Evolutionary conservation across 1,284 basidiomycete species (phyloP).

Genomic region (Phylloporus gajari): DNA sequence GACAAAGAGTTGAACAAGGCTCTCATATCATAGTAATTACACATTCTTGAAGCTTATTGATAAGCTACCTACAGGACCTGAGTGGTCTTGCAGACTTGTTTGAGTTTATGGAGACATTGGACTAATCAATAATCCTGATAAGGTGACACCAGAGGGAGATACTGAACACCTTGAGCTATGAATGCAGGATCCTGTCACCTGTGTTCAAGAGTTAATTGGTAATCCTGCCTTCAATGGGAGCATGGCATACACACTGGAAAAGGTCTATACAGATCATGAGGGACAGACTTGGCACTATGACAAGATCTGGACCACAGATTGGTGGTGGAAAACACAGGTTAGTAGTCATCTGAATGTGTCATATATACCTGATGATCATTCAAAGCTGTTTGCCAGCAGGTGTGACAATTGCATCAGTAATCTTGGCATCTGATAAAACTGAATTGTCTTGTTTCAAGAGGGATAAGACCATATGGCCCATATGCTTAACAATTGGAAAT

Average conservation of each 20-base stretch:
- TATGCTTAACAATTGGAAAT: neutral
- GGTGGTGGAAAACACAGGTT: slow-evolving; percentile 48
- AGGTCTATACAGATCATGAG: slow-evolving; percentile 21
- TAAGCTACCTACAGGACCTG: neutral
- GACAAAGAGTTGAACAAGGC: neutral
- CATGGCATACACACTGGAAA: slow-evolving; percentile 32
- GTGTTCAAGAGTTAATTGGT: neutral
- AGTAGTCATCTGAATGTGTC: neutral
- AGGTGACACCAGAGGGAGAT: no score
- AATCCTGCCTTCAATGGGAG: neutral
- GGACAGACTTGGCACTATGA: slow-evolving; percentile 15
- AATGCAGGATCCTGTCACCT: slow-evolving; percentile 4
- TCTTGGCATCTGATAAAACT: slow-evolving; percentile 14
- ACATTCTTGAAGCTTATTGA: slow-evolving; percentile 1
- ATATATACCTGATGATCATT: neutral
- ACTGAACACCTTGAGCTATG: no score
- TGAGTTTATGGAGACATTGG: no score
- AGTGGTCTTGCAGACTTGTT: slow-evolving; percentile 6
- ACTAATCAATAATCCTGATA: no score
- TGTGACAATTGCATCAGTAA: neutral
- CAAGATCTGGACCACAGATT: slow-evolving; percentile 43
- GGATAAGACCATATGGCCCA: neutral
- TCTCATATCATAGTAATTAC: neutral
- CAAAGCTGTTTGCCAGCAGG: neutral
- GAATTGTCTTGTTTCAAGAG: slow-evolving; percentile 1